Base-by-base conservation (phyloP, 2,329 filamentous ascomycete genomes). In the Chrysoporthe cubensis region DNA sequence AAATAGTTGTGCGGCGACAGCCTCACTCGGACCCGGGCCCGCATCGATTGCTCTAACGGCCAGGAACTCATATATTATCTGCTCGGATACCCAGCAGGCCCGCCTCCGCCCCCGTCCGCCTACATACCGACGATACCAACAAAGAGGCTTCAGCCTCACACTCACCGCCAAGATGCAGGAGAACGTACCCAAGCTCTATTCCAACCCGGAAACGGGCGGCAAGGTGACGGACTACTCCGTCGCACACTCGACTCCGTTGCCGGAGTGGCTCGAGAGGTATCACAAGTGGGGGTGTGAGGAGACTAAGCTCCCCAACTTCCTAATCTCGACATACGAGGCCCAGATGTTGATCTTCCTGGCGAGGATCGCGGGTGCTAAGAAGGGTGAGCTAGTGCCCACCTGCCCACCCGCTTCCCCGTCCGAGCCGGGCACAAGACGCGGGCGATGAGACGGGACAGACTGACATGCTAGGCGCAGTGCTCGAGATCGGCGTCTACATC, bases 401-500 rank as follows among this genome's bases (percentile, higher is more conserved):
- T n/a, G 32, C 21, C 16, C n/a, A 44, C 56, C 63, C 11, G 6
- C 21, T 34, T 18, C 16, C 32, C 16, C 40, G 13, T 26, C 3
- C 18, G 37, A 40, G 37, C 37, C 37, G 37, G 37, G 37, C 37
- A 40, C 37, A 7, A 40, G 37, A 9, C 37, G 37, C 37, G 4
- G 37, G 37, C 37, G 37, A 40, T 40, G 37, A 9, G 37, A 40
- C 37, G 37, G 37, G 37, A 2, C 37, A 32, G 16, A 37, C 2
- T 7, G 11, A 13, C 26, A 6, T 26, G 44, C 8, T 46, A 18
- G 44, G 4, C 13, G 5, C 32, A 84, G 82, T 84, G 18, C 79
- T 85, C 62, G 83, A 85, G 68, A 77, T 85, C 46, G 83, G 83
- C 52, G 81, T 84, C 66, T 85, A 81, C 68, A 76, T 82, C 32